Base-by-base conservation (phyloP, 306 rosid genomes). In the Abrus precatorius region DNA sequence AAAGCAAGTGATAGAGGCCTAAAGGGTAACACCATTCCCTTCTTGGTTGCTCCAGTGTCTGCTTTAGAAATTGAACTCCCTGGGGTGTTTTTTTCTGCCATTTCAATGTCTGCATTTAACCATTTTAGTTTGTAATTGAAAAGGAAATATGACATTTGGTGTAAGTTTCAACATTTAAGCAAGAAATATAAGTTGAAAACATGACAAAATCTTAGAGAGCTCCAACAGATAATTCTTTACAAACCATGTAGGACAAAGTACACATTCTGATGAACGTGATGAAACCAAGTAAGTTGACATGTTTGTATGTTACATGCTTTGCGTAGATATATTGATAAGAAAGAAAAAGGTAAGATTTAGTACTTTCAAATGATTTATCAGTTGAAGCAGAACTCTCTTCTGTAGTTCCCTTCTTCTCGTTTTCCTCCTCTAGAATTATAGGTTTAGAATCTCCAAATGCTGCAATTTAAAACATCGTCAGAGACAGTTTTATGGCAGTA, bases 361-460 rank as follows among this genome's bases (percentile, higher is more conserved):
- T 80, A 77, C 81, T 38, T 55, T 76, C 75, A 59, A 44, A 79
- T 43, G 60, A 47, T 41, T 78, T 76, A 69, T 60, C 49, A 32
- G 78, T 67, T 64, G 88, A 79, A 57, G 73, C 76, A 57, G 59
- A 44, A 86, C 66, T 75, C 53, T 61, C 34, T 50, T 79, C 69
- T 44, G 14, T 8, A 33, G 68, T 33, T 47, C 50, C 78, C 70
- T 14, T 45, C 62, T 56, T 55, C 74, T 67, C 13, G 11, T 41
- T 69, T 49, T 80, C 82, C 1, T 90, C 94, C 5, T 87, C 87
- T 6, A 44, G 74, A 28, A 77, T 45, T 68, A 91, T 75, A 59
- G 97, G 77, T 84, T 89, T 92, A 32, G 90, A 89, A 77, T 81
- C 89, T 32, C 86, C 87, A 27, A 76, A 85, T 79, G 97, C 95